Base-by-base conservation (phyloP, 2,329 filamentous ascomycete species). In the Cordyceps tenuipes region DNA sequence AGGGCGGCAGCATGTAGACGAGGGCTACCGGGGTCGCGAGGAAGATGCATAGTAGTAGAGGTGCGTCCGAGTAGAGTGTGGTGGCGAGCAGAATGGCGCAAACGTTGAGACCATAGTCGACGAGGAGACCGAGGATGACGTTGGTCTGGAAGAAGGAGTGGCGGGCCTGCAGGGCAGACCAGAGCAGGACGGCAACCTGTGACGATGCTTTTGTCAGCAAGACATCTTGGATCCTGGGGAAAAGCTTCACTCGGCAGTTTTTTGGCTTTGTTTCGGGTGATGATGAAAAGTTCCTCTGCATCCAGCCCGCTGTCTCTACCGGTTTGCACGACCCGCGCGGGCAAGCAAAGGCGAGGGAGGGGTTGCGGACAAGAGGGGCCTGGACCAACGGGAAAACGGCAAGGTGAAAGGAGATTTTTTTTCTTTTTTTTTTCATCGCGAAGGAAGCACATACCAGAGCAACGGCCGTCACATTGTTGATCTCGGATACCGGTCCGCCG, bases 101-200 rank as follows among this genome's bases (percentile, higher is more conserved):
- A 64, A 93, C 87, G 73, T 96, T 95, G 69, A 99, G 85, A 63
- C 95, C 78, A 72, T 95, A 95, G 76, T 99, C 94, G 72, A 89
- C 82, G 47, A 87, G 70, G 64, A 88, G 84, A 61, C 85, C 85
- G 21, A 90, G 74, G 5, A 81, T 71, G 2, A 82, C 85, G 72
- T 92, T 91, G 0, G 87, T 84, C 57, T 82, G 84, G 79, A 97
- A 97, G 75, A 96, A 91, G 44, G 84, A 86, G 67, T 92, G 85
- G 49, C 90, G 87, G 46, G 88, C 85, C 72, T 97, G 93, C 7
- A 99, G 80, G 31, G 88, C 85, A 29, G 92, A 94, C 91, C 92
- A 99, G 5, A 97, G 82, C 19, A 96, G 76, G 34, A 91, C 82
- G 54, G 91, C 87, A 58, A 90, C 80, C 93, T 97, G 69, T 44